Conservation (phyloP, 2,329 filamentous ascomycete species). For the Orbilia oligospora region DNA sequence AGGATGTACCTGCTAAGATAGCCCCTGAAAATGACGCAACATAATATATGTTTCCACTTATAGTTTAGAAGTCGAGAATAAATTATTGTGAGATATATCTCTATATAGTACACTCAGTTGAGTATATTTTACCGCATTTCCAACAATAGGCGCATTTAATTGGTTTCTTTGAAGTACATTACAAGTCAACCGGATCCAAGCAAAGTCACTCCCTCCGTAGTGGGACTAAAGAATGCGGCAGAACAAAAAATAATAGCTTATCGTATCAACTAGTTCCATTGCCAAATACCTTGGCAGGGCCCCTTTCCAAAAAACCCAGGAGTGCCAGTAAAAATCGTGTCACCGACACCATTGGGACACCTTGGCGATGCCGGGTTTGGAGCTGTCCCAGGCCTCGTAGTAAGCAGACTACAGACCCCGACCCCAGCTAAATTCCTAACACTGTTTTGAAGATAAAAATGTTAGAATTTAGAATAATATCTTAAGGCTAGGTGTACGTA, state of each 20-base stretch:
- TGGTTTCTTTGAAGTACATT: no score
- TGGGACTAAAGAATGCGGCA: neutral
- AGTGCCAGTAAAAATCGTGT: neutral
- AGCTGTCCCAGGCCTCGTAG: neutral
- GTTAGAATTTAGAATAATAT: neutral
- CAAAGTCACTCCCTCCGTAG: no score
- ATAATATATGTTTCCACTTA: neutral
- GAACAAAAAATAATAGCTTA: neutral
- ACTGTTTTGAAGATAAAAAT: neutral
- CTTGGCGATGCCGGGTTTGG: slow-evolving; percentile 9
- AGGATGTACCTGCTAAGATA: neutral
- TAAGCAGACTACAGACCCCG: neutral
- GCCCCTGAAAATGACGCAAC: neutral
- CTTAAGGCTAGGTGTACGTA: no score
- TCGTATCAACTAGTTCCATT: neutral
- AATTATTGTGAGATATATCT: no score
- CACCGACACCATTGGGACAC: slow-evolving; percentile 19
- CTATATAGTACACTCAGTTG: no score
- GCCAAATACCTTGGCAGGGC: slow-evolving; percentile 1
- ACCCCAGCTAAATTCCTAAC: neutral
- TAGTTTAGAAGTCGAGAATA: no score
- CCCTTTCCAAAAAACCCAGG: slow-evolving; percentile 14
- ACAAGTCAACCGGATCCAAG: no score
- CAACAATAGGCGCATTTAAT: no score
- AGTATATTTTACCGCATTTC: no score